Percentiles rank a stretch among this genome's conserved stretches.
phyloP scores from a whole-genome alignment of 106 monocot species.

The Phalaenopsis aphrodite region DNA sequence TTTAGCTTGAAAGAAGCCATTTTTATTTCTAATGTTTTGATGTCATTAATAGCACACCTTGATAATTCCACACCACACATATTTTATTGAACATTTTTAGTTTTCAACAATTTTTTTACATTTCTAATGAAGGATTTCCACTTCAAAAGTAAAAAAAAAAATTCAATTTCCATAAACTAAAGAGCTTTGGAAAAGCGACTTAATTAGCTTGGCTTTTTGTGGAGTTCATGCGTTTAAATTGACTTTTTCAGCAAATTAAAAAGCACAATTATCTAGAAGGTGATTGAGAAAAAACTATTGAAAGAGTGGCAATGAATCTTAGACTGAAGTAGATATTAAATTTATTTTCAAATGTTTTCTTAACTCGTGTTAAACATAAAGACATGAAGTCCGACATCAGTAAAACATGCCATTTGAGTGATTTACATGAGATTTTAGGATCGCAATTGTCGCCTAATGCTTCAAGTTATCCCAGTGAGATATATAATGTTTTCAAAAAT shows the following conservation, averaged over 20 bases:
- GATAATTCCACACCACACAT: background rate
- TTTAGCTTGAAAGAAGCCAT: too few species aligned
- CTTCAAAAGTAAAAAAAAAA: background rate
- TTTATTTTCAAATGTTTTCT: background rate
- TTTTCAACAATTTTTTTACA: background rate
- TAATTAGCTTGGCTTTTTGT: background rate
- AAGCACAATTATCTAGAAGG: background rate
- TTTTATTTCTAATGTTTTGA: background rate
- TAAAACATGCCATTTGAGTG: too few species aligned
- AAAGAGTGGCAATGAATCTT: background rate
- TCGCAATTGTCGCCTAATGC: too few species aligned
- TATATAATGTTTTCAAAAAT: too few species aligned
- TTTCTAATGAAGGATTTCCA: background rate
- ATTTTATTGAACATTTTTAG: background rate
- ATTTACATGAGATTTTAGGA: too few species aligned
- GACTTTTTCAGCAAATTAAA: background rate
- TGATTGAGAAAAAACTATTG: background rate
- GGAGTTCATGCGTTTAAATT: background rate
- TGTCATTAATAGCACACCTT: background rate
- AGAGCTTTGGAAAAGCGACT: background rate
- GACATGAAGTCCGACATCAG: background rate
- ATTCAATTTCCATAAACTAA: background rate
- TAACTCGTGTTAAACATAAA: background rate
- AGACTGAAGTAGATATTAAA: background rate
- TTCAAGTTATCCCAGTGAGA: too few species aligned